Conservation (phyloP, 768 basidiomycete species). For the Saitozyma podzolica region DNA sequence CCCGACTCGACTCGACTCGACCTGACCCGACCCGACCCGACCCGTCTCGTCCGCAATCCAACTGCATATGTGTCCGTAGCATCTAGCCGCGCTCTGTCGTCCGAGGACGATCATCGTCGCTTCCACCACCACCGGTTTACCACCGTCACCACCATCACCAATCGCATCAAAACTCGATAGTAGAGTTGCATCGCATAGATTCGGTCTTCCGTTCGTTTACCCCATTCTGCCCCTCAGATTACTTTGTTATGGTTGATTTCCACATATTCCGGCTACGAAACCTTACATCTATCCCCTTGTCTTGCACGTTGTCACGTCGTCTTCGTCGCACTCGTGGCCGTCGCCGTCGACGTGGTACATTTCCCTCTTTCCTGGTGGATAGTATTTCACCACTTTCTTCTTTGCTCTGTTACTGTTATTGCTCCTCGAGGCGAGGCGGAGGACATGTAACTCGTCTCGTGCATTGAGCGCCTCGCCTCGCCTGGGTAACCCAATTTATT, state of each 20-base stretch:
- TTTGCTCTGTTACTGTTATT: not conserved
- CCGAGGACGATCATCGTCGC: slow-evolving; percentile 33
- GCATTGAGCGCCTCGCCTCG: too few species aligned
- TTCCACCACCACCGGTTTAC: not conserved
- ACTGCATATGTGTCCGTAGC: slow-evolving; percentile 2
- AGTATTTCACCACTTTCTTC: not conserved
- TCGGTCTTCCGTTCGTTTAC: not conserved
- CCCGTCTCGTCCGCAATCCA: too few species aligned
- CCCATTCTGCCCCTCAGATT: not conserved
- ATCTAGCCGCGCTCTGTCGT: slow-evolving; percentile 44
- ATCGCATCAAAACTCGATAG: not conserved
- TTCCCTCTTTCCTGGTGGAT: not conserved
- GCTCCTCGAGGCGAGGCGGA: not conserved
- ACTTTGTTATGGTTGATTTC: not conserved
- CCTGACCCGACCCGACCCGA: not conserved
- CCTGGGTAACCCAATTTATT: too few species aligned
- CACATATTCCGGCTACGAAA: not conserved
- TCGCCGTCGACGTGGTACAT: not conserved
- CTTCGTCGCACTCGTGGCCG: not conserved
- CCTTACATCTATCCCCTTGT: not conserved
- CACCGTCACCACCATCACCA: not conserved
- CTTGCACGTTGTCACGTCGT: too few species aligned
- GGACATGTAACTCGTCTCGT: too few species aligned
- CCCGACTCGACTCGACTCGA: not conserved
- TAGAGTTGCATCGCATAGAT: not conserved